Percentiles rank a stretch among this genome's conserved stretches.
Evolutionary conservation across 148 eudicot species (phyloP).

Genomic region (Rhododendron henanense): DNA sequence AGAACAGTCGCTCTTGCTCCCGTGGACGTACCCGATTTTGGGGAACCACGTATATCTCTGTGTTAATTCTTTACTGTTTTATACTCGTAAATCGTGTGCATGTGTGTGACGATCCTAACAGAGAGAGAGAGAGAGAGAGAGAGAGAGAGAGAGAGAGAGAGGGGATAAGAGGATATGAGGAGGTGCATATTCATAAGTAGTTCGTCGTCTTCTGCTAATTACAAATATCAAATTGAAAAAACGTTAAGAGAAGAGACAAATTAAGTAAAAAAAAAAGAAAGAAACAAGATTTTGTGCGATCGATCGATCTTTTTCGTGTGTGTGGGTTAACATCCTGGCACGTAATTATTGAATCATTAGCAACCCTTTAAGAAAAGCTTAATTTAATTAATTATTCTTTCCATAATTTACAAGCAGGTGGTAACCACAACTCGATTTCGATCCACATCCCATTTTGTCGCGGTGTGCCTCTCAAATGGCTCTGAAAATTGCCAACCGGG

Average conservation of each 20-base stretch:
- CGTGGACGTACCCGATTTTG: no score
- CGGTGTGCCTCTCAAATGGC: neutral
- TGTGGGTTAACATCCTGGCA: neutral
- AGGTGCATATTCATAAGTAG: neutral
- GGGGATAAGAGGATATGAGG: neutral
- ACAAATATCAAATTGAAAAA: neutral
- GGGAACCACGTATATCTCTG: no score
- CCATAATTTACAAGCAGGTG: neutral
- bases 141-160: neutral
- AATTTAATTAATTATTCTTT: neutral
- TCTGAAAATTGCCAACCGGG: neutral
- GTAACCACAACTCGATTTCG: neutral
- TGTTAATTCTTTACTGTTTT: no score
- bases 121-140: neutral
- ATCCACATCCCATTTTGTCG: neutral
- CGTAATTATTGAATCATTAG: neutral
- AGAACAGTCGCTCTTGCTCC: no score
- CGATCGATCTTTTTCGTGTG: neutral
- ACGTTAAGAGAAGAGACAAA: neutral
- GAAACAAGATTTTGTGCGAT: neutral
- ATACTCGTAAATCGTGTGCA: no score
- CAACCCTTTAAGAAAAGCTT: neutral
- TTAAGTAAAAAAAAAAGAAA: neutral
- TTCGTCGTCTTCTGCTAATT: neutral
- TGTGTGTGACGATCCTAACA: no score